Percentiles rank a stretch among this genome's conserved stretches.
Evolutionary conservation across 345 rosid genomes (phyloP).

Genomic region (Barbarea vulgaris): DNA sequence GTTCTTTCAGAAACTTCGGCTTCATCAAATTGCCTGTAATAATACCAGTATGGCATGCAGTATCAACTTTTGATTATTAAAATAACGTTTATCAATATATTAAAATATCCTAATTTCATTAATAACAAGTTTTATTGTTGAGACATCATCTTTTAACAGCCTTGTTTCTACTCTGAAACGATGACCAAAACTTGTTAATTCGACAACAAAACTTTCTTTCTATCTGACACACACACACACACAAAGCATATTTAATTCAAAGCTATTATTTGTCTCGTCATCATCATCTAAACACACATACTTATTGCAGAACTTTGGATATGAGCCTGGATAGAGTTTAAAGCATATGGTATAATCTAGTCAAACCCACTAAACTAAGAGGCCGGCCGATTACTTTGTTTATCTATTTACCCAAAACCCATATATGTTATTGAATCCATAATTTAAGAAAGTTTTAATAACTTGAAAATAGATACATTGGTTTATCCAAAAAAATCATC

Average conservation of each 20-base stretch:
- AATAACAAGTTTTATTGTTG: no score
- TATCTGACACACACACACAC: neutral
- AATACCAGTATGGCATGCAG: no score
- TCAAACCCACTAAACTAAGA: conserved; percentile 15
- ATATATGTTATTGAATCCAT: neutral
- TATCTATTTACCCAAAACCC: neutral
- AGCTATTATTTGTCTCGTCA: neutral
- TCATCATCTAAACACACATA: neutral
- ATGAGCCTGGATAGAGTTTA: neutral
- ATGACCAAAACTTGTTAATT: neutral
- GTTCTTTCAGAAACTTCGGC: neutral
- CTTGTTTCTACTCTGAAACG: neutral
- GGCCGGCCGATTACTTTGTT: neutral
- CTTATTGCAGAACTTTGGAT: neutral
- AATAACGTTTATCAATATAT: no score
- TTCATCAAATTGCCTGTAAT: neutral
- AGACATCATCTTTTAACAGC: neutral
- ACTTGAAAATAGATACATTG: neutral
- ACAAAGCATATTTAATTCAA: neutral
- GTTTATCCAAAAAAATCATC: no score
- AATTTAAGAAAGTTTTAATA: neutral
- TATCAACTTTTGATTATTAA: neutral
- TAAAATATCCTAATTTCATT: no score
- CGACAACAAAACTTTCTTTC: neutral
- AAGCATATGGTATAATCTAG: neutral